phyloP scores from a whole-genome alignment of 495 filamentous ascomycete species.

The Durotheca rogersii region DNA sequence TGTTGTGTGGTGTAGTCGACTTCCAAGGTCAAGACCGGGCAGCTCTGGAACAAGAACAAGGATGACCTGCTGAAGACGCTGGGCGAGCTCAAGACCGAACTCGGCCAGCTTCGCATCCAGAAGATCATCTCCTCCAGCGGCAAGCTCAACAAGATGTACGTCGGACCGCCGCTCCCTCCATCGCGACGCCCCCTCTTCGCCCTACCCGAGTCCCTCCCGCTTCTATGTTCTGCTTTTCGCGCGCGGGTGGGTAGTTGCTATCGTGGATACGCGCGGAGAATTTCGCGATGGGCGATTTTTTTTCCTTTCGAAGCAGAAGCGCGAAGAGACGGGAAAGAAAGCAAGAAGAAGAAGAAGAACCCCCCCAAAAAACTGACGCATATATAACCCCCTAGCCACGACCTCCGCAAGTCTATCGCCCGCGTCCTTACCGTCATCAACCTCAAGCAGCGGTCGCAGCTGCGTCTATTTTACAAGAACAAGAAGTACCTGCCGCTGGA shows the following conservation, averaged over 20 bases:
- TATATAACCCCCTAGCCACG: too few species aligned
- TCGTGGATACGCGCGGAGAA: too few species aligned
- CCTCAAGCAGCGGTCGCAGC: constrained; percentile 94
- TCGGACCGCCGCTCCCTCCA: too few species aligned
- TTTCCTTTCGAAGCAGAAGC: too few species aligned
- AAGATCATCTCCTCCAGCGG: constrained; percentile 91
- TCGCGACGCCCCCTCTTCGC: too few species aligned
- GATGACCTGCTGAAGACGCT: constrained; percentile 93
- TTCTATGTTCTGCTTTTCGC: too few species aligned
- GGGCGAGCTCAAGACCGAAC: constrained; percentile 89
- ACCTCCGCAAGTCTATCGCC: constrained; percentile 98
- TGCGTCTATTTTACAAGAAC: constrained; percentile 98
- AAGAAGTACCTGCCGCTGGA: constrained; percentile 99
- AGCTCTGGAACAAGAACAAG: constrained; percentile 99
- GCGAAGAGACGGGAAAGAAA: too few species aligned
- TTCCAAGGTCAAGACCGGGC: constrained; percentile 88
- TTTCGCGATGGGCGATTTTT: too few species aligned
- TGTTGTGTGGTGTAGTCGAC: constrained; percentile 64
- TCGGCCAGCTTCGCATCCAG: constrained; percentile 89
- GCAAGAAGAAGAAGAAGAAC: too few species aligned
- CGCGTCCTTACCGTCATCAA: constrained; percentile 99
- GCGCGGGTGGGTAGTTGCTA: too few species aligned
- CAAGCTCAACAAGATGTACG: constrained; percentile 97
- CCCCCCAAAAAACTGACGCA: too few species aligned
- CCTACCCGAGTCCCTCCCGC: constrained; percentile 9